These are phyloP conservation scores for Termitomyces sp. DNA, from an alignment of 768 basidiomycete species.

Conservation along the genomic window DNA sequence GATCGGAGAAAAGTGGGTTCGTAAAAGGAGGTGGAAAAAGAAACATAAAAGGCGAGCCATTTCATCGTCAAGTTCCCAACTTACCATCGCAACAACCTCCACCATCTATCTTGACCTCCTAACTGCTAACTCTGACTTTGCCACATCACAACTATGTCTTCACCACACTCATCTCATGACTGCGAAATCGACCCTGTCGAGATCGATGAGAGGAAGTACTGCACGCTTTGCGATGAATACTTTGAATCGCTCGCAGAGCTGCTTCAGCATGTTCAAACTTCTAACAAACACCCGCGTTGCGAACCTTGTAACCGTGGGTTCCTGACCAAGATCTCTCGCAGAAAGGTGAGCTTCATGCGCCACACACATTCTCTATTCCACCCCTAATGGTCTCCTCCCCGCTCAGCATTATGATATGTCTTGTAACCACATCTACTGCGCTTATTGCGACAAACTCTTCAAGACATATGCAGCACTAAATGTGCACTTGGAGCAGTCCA, in stretches of 20 bases:
- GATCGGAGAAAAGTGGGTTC: not conserved
- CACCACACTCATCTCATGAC: not conserved
- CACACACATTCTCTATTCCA: not conserved
- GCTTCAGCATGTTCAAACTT: not conserved
- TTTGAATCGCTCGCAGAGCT: not conserved
- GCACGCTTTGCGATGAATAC: conserved; percentile 3
- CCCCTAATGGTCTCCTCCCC: not conserved
- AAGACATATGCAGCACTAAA: conserved; percentile 1
- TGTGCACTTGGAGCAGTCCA: conserved; percentile 5
- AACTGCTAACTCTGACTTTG: not conserved
- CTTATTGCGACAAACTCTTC: conserved; percentile 5
- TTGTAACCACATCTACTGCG: conserved; percentile 8
- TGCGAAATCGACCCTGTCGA: not conserved
- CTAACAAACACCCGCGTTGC: conserved; percentile 7
- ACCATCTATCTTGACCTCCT: not conserved
- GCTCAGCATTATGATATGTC: conserved; percentile 6
- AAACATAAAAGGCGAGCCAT: conserved; percentile 3
- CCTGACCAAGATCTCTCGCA: conserved; percentile 8
- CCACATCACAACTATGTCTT: not conserved
- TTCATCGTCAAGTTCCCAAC: not conserved
- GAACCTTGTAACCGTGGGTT: not conserved
- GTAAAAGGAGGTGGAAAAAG: conserved; percentile 8
- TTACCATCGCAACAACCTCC: conserved; percentile 2
- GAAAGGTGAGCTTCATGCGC: conserved; percentile 4
- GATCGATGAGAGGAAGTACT: not conserved